Base-by-base conservation (phyloP, 306 rosid species). In the Pueraria montana region DNA sequence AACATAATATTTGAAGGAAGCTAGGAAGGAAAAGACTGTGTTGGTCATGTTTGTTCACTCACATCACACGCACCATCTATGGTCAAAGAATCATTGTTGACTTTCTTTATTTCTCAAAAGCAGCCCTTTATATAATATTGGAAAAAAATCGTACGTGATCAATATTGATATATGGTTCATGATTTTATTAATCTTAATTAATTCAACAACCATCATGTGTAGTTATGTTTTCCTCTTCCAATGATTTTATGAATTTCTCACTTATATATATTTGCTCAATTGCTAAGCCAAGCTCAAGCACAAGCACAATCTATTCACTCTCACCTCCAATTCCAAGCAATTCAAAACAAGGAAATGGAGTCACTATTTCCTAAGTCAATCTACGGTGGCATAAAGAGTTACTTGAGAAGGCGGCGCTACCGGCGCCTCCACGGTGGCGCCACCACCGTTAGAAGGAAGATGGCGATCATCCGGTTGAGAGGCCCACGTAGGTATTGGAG, bases 401-500 rank as follows among this genome's bases (percentile, higher is more conserved):
- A 12, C 32, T 34, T 83, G 81, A 79, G 91, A 20, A 61, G 88
- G 70, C 83, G 87, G 79, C 74, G 70, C 18, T 86, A 91, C 78
- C 86, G 61, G 9, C 85, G 91, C 0, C 82, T 67, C 32, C 30
- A 67, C 18, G 58, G 42, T 1, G 82, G 27, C 1, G 20, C 43
- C 49, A 5, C 23, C 76, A 3, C 46, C 8, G 61, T 53, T 4
- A 71, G 84, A 23, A 89, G 38, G 87, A 89, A 75, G 49, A 42
- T 48, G 20, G 82, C 64, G 78, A 13, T 43, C 9, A 4, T 76
- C 48, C 34, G 86, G 64, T 74, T 88, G 55, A 42, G 55, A 69
- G 75, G 76, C 7, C 79, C 81, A 4, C 69, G 80, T 4, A 83
- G 89, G 84, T 8, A 53, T 46, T 86, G 91, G 95, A 88, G 76